These are phyloP conservation scores for Torulaspora microellipsoides DNA, from an alignment of 805 yeast species.

Conservation along the genomic window DNA sequence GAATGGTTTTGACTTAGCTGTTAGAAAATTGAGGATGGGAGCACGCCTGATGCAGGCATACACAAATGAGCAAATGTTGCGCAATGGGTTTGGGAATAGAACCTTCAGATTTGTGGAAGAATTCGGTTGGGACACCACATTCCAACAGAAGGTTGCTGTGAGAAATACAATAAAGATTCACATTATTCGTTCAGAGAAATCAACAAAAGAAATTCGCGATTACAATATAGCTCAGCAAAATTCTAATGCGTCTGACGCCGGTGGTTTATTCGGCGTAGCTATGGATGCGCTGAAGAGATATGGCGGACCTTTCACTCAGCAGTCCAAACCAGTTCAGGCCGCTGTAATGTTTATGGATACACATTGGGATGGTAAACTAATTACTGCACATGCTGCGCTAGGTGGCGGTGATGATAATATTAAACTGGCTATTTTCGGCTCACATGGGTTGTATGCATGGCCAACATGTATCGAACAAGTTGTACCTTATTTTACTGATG, in stretches of 20 bases:
- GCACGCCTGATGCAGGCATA: conserved; percentile 87
- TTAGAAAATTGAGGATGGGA: conserved; percentile 70
- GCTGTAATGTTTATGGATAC: conserved; percentile 84
- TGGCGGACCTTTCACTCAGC: conserved; percentile 49
- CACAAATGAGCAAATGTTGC: conserved; percentile 83
- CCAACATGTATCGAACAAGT: conserved; percentile 77
- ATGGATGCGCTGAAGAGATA: conserved; percentile 58
- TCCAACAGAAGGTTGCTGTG: conserved; percentile 34
- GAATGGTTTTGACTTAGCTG: conserved; percentile 64
- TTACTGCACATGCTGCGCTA: conserved; percentile 86
- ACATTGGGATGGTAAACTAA: conserved; percentile 64
- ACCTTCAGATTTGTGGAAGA: conserved; percentile 73
- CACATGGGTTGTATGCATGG: conserved; percentile 90
- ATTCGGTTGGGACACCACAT: conserved; percentile 48
- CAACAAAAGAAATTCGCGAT: conserved; percentile 68
- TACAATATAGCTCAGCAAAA: conserved; percentile 87
- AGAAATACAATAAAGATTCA: conserved; percentile 74
- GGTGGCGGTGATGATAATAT: conserved; percentile 79
- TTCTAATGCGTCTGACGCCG: conserved; percentile 61
- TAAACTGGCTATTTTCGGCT: conserved; percentile 85
- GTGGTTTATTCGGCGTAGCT: conserved; percentile 76
- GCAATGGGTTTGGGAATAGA: conserved; percentile 73
- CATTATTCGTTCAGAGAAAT: conserved; percentile 59
- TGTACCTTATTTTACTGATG: conserved; percentile 64
- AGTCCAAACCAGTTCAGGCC: conserved; percentile 58